These are phyloP conservation scores for Amphirosellinia nigrospora DNA, from an alignment of 495 filamentous ascomycete species.

Conservation along the genomic window DNA sequence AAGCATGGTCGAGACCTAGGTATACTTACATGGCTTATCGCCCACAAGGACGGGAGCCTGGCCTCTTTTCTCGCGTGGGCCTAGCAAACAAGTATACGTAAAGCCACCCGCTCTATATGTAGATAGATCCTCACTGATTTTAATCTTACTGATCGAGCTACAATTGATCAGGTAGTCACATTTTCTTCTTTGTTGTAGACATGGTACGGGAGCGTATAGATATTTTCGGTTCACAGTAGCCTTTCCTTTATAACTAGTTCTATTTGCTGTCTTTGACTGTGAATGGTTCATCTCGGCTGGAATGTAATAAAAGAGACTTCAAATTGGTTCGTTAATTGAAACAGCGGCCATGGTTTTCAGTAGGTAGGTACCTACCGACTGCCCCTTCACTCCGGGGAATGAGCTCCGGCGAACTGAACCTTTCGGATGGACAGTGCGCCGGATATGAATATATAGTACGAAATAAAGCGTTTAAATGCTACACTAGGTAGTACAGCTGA, in stretches of 20 bases:
- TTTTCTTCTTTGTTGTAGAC: not conserved
- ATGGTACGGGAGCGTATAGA: not conserved
- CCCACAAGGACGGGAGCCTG: conserved; percentile 5
- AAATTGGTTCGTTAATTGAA: not conserved
- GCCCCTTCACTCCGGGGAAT: not conserved
- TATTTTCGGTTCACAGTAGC: not conserved
- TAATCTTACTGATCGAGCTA: conserved; percentile 17
- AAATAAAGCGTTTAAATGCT: not conserved
- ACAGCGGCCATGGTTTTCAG: not conserved
- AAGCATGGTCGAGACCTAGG: not conserved
- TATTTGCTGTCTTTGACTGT: not conserved
- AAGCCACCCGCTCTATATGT: too few species aligned
- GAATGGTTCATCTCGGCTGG: not conserved
- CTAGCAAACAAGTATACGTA: conserved; percentile 7
- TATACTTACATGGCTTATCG: conserved; percentile 7
- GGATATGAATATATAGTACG: not conserved
- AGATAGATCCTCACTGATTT: not conserved
- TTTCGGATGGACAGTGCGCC: not conserved
- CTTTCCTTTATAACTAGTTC: not conserved
- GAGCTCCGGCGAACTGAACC: not conserved
- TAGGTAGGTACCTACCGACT: too few species aligned
- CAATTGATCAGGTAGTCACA: not conserved
- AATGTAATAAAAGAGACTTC: not conserved
- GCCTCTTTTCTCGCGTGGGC: conserved; percentile 7
- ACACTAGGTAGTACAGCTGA: not conserved